phyloP scores from a whole-genome alignment of 2,329 filamentous ascomycete species.

The Lizonia empirigonia region DNA sequence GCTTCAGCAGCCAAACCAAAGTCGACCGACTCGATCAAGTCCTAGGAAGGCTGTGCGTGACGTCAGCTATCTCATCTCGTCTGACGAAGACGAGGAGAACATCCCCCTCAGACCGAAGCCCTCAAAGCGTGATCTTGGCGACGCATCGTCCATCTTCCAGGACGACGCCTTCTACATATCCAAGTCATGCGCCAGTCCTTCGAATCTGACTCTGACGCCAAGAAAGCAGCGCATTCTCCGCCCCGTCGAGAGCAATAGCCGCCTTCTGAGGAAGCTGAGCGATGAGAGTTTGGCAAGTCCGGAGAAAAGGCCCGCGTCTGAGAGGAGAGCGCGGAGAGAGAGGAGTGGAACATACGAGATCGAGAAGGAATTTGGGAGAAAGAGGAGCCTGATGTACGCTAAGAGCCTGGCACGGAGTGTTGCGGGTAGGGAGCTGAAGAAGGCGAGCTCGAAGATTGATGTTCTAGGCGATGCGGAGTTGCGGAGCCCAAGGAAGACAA shows the following conservation, averaged over 20 bases:
- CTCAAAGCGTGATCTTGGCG: slow-evolving; percentile 32
- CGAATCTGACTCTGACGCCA: slow-evolving; percentile 24
- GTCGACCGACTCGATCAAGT: slow-evolving; percentile 31
- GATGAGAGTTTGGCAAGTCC: slow-evolving; percentile 39
- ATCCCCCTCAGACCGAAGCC: slow-evolving; percentile 34
- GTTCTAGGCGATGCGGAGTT: slow-evolving; percentile 19
- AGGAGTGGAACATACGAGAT: slow-evolving; percentile 22
- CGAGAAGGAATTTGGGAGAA: slow-evolving; percentile 23
- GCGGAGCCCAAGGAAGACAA: slow-evolving; percentile 3
- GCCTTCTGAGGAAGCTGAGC: slow-evolving; percentile 34
- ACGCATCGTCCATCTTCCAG: slow-evolving; percentile 27
- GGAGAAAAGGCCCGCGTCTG: slow-evolving; percentile 28
- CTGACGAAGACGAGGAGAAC: slow-evolving; percentile 34
- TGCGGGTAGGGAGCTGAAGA: slow-evolving; percentile 27
- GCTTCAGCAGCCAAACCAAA: slow-evolving; percentile 23
- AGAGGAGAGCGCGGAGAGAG: slow-evolving; percentile 24
- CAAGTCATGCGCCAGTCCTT: slow-evolving; percentile 19
- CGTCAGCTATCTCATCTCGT: slow-evolving; percentile 28
- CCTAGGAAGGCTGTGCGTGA: slow-evolving; percentile 36
- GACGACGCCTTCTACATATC: slow-evolving; percentile 33
- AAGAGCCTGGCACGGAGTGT: slow-evolving; percentile 38
- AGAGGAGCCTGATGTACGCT: slow-evolving; percentile 30
- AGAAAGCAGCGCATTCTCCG: slow-evolving; percentile 43
- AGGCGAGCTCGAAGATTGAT: slow-evolving; percentile 22
- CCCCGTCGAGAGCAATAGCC: slow-evolving; percentile 40